These are phyloP conservation scores for Rugonectria rugulosa DNA, from an alignment of 2,329 filamentous ascomycete species.

Conservation along the genomic window DNA sequence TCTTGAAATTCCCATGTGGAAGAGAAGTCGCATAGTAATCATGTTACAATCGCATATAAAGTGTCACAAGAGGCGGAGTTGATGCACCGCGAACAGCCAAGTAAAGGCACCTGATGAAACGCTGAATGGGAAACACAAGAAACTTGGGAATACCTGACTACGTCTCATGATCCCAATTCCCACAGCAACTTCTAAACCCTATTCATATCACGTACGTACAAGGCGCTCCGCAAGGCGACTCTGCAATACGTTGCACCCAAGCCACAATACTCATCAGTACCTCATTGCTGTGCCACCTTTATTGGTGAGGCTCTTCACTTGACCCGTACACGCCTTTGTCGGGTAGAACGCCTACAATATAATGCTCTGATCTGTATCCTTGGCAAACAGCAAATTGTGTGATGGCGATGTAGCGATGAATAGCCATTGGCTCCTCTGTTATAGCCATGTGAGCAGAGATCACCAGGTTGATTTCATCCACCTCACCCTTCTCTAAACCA, in stretches of 20 bases:
- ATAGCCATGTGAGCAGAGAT: no score
- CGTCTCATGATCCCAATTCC: no score
- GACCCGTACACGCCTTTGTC: no score
- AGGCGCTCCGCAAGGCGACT: no score
- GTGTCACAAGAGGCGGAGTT: background rate
- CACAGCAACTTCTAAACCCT: no score
- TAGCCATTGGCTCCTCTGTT: slow-evolving; percentile 3
- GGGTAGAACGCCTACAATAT: no score
- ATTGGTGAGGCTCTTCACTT: no score
- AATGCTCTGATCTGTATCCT: background rate
- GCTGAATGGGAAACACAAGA: slow-evolving; percentile 1
- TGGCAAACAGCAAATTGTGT: background rate
- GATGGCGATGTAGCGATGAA: background rate
- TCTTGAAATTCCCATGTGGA: background rate
- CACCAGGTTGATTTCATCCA: background rate
- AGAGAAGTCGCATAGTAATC: background rate
- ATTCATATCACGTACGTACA: no score
- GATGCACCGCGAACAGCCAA: background rate
- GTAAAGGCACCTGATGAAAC: background rate
- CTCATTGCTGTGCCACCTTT: no score
- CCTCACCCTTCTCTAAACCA: background rate
- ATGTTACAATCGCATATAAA: background rate
- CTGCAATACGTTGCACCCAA: background rate
- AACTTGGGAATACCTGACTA: no score
- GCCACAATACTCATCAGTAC: background rate